Evolutionary conservation across 2,329 filamentous ascomycete genomes (phyloP), one percentile per base, ranked within the genome.

Genomic region (Trichocomaceae sp.): DNA sequence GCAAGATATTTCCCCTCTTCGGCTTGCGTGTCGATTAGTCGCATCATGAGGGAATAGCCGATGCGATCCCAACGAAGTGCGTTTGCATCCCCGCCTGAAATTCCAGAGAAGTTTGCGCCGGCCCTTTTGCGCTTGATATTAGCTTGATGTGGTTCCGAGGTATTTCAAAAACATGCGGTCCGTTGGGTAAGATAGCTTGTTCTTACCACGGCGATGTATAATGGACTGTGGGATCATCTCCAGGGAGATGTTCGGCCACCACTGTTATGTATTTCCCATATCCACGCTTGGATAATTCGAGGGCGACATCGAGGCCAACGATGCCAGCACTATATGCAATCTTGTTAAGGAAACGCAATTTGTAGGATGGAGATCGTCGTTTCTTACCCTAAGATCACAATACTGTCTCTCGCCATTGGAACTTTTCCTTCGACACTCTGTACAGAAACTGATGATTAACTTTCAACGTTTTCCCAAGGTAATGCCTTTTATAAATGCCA

Each of bases 51-150:
- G 1, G 51, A 47, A 44, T 76, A 77, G 0, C 74, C 73, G 2
- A 66, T 52, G 1, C 63, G 65, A 51, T 77, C 75, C 73, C 74
- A 76, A 26, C 67, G 68, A 42, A 76, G 57, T 0, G 73, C 73
- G 47, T 76, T 75, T 17, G 62, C 57, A 49, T 76, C 72, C 13
- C 60, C 68, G 20, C 73, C 72, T 0, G 74, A 75, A 45, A 76
- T 72, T 39, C 71, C 72, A 0, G 74, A 76, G 58, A 75, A 75
- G 58, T 76, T 76, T 56, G 70, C 74, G 2, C 74, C 74, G 9
- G 74, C 74, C 71, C 72, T 35, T 35, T 35, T 69, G 23, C 31
- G 5, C 6, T 39, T 19, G 6, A 9, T 17, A 17, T 41, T 10
- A 41, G 37, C n/a, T 6, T 20, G n/a, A 19, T 41, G 15, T 8